Evolutionary conservation across 257 asterid genomes (phyloP), one percentile per base, ranked within the genome.

Genomic region (Solanum tarapatanum): DNA sequence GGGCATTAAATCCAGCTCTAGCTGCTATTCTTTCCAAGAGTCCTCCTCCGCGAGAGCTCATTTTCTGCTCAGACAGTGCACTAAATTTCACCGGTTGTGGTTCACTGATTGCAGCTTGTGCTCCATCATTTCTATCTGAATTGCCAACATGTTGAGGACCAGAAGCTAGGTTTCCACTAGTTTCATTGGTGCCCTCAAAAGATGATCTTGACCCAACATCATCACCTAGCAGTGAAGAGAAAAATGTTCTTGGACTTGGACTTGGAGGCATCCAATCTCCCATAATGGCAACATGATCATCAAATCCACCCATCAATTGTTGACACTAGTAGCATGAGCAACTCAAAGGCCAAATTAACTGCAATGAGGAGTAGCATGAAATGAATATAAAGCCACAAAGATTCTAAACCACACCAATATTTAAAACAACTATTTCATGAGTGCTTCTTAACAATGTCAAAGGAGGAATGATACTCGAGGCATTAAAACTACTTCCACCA

Each of bases 1-100:
- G 98, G 88, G 98, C 95, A 85, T 91, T 95, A 87, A 95, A 94
- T 83, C 99, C 98, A 60, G 98, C 96, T 89, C 99, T 89, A 90
- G 98, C 96, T 68, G 95, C 98, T 88, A 89, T 94, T 89, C 99
- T 93, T 90, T 96, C 98, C 89, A 93, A 82, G 66, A 96, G 98
- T 73, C 97, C 94, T 48, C 96, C 98, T 16, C 76, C 39, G 5
- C 93, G 88, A 26, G 90, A 82, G 87, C 90, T 91, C 89, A 83
- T 84, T 88, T 86, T 90, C 48, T 87, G 91, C 82, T 88, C 98
- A 21, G 88, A 58, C 35, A 84, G 32, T 14, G 87, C 91, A 89
- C 87, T 90, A 66, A 86, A 80, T 55, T 86, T 87, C 85, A 88
- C 87, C 12, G 62, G 83, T 89, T 88, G 93, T 35, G n/a, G 82